phyloP scores from a whole-genome alignment of 495 filamentous ascomycete species.

The Annulohypoxylon moriforme region DNA sequence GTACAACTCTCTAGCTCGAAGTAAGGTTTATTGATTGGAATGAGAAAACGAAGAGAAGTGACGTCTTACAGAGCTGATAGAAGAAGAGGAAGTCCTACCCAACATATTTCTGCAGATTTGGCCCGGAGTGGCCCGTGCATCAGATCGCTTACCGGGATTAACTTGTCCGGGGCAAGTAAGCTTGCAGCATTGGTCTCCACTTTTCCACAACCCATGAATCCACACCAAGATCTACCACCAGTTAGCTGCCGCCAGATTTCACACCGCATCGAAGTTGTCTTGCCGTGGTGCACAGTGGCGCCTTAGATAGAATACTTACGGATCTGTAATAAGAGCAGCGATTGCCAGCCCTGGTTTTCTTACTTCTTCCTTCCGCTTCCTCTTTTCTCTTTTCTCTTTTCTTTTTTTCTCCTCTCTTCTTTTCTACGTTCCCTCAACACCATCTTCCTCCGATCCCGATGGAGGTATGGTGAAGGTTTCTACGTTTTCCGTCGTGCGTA shows the following conservation, averaged over 20 bases:
- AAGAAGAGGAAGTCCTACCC: conserved; percentile 3
- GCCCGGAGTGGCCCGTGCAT: background rate
- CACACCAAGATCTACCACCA: conserved; percentile 37
- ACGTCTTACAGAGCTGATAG: conserved; percentile 2
- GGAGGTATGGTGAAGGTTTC: conserved; percentile 37
- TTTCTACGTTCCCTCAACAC: conserved; percentile 28
- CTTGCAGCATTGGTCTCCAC: conserved; percentile 20
- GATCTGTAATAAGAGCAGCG: background rate
- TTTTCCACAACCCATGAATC: conserved; percentile 22
- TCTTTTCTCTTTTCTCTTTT: background rate
- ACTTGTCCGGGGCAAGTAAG: background rate
- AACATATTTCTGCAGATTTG: background rate
- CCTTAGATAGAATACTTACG: conserved; percentile 31
- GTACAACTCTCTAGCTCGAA: background rate
- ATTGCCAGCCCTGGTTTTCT: conserved; percentile 11
- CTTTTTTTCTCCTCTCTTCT: background rate
- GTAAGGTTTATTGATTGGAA: background rate
- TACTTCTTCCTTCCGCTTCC: conserved; percentile 15
- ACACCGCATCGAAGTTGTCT: conserved; percentile 38
- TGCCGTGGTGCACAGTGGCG: conserved; percentile 23
- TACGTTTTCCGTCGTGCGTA: background rate
- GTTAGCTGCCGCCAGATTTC: conserved; percentile 45
- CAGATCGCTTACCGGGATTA: background rate
- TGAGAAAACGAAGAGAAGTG: conserved; percentile 1
- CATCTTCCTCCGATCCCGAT: conserved; percentile 30